Evolutionary conservation across 108 stramenopile genomes (phyloP).

Genomic region (Fragilariopsis cylindrus): DNA sequence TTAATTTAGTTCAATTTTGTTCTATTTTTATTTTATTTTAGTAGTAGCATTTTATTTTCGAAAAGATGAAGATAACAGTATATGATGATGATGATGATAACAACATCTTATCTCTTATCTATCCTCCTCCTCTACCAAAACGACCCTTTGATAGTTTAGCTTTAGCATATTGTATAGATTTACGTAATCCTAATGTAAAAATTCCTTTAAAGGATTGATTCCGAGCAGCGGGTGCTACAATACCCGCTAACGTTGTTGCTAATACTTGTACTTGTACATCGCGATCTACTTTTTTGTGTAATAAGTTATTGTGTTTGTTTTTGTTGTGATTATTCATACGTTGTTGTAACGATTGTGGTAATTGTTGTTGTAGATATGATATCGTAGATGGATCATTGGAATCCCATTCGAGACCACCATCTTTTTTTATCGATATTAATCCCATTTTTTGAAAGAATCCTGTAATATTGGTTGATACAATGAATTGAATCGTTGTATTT

Average conservation of each 20-base stretch:
- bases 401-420: slow-evolving; percentile 47
- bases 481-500: slow-evolving; percentile 62
- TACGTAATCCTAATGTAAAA: slow-evolving; percentile 65
- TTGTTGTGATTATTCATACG: neutral
- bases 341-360: slow-evolving; percentile 7
- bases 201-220: slow-evolving; percentile 82
- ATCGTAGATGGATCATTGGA: slow-evolving; percentile 13
- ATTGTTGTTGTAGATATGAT: neutral
- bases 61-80: too few species aligned
- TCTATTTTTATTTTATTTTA: neutral
- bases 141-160: slow-evolving; percentile 81
- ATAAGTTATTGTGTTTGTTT: neutral
- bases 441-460: slow-evolving; percentile 34
- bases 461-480: slow-evolving; percentile 51
- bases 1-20: too few species aligned
- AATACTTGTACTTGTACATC: slow-evolving; percentile 1
- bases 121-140: slow-evolving; percentile 29
- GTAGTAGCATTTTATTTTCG: slow-evolving; percentile 4
- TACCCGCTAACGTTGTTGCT: slow-evolving; percentile 38
- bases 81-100: too few species aligned
- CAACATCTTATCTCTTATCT: slow-evolving; percentile 28
- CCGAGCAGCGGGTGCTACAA: slow-evolving; percentile 72
- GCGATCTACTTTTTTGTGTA: neutral
- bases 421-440: slow-evolving; percentile 25
- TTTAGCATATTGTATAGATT: slow-evolving; percentile 65